Percentiles rank a stretch among this genome's conserved stretches.
phyloP scores from a whole-genome alignment of 345 rosid genomes.

The Gossypium thurberi region DNA sequence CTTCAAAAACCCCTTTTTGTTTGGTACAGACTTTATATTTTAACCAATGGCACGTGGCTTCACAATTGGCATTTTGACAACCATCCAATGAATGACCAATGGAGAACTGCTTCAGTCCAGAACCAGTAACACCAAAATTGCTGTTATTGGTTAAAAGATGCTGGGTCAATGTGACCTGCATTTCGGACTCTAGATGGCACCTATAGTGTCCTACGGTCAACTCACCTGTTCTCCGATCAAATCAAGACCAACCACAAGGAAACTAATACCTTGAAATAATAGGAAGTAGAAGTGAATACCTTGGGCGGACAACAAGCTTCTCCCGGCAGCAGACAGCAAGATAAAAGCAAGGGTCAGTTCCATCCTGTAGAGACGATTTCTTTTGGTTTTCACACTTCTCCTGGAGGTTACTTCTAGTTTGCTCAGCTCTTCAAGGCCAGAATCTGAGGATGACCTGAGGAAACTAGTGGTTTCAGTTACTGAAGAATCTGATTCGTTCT shows the following conservation, averaged over 20 bases:
- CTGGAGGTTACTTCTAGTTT: constrained; percentile 39
- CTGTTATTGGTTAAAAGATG: not conserved
- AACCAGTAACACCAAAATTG: not conserved
- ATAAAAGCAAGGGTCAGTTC: constrained; percentile 71
- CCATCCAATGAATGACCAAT: not conserved
- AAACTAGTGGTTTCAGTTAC: constrained; percentile 28
- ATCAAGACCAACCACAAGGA: constrained; percentile 80
- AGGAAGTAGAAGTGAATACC: constrained; percentile 90
- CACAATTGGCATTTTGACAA: too few species aligned
- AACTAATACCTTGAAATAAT: constrained; percentile 78
- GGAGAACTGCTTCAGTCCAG: constrained; percentile 2
- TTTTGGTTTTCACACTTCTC: constrained; percentile 35
- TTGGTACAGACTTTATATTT: not conserved
- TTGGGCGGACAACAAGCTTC: constrained; percentile 83
- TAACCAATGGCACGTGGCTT: not conserved
- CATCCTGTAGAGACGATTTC: constrained; percentile 61
- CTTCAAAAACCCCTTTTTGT: not conserved
- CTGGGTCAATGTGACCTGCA: not conserved
- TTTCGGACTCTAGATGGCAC: not conserved
- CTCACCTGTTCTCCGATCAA: constrained; percentile 90
- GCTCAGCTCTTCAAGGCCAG: constrained; percentile 57
- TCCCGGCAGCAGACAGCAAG: constrained; percentile 54
- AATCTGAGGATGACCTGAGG: constrained; percentile 57
- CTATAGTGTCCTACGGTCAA: constrained; percentile 14
- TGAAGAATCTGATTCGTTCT: constrained; percentile 44